Evolutionary conservation across 352 stramenopile species (phyloP), one percentile per base, ranked within the genome.

Genomic region (Pythium dissimile): DNA sequence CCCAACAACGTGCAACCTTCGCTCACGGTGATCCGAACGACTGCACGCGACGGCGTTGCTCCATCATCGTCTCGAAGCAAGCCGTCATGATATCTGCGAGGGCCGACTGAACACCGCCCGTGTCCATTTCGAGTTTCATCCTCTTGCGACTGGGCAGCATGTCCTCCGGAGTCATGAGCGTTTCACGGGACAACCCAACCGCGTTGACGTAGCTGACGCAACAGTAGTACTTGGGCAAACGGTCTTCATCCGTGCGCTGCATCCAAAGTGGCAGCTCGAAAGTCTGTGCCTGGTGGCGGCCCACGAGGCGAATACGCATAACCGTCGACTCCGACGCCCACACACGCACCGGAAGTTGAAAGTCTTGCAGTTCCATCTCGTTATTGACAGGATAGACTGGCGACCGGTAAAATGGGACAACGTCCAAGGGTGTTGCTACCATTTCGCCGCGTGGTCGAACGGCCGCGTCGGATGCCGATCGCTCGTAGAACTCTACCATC

Each of bases 171-270:
- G 47, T 53, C 31, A 39, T 37, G 24, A 45, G 59, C 45, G 30
- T 59, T 34, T 54, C 31, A 11, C 26, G 38, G 7, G 62, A 63
- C 20, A 86, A 53, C 2, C 81, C 81, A 7, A 84, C 54, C 18
- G 80, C 77, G 31, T 86, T 85, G 34, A 93, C 79, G 51, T 88
- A 85, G 57, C 83, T 93, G 8, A 93, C 26, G 51, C 83, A 92
- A 53, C 78, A 86, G 50, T 91, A 92, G 31, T 88, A 92, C 49
- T 91, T 90, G 10, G 80, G 83, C 44, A 61, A 47, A 32, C 57
- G 67, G 39, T 86, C 72, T 35, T 78, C 69, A 6, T 72, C 42
- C 10, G 62, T 71, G 12, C 54, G 48, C 41, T 84, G 67, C 44
- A 86, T 65, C 66, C 64, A 71, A 21, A 66, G 54, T 7, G 81